A percentile compares a stretch with the other conserved stretches of the same genome.
Conservation (phyloP, 2,329 filamentous ascomycete species). For the Ceratocystiopsis brevicomis region DNA sequence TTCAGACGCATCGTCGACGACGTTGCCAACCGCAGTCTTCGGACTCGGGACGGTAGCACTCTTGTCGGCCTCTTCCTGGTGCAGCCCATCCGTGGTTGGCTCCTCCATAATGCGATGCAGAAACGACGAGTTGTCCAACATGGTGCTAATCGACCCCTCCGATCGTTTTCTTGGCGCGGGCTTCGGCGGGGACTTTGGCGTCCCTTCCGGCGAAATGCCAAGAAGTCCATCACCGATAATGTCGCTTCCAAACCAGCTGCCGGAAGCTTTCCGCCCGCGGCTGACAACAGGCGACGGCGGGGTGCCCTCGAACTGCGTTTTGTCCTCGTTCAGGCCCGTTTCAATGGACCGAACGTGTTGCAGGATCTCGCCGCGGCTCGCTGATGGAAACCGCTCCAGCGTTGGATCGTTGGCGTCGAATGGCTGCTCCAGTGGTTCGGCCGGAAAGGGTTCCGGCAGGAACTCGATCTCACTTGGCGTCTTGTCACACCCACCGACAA, state of each 20-base stretch:
- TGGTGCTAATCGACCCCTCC: slow-evolving; percentile 4
- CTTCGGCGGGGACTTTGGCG: not conserved
- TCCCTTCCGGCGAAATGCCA: slow-evolving; percentile 15
- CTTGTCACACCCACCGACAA: slow-evolving; percentile 18
- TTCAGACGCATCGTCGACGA: not conserved
- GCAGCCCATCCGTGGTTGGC: slow-evolving; percentile 3
- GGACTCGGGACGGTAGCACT: not conserved
- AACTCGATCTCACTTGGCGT: slow-evolving; percentile 3
- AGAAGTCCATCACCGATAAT: not conserved
- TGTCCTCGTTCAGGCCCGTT: slow-evolving; percentile 23
- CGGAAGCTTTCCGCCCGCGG: slow-evolving; percentile 12
- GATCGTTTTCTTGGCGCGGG: no score
- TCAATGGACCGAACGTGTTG: slow-evolving; percentile 26
- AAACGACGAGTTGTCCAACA: slow-evolving; percentile 16
- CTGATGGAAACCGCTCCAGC: slow-evolving; percentile 27
- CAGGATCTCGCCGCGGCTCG: slow-evolving; percentile 23
- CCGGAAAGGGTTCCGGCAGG: not conserved
- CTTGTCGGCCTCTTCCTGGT: no score
- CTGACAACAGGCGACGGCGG: slow-evolving; percentile 19
- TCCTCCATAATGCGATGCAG: slow-evolving; percentile 29
- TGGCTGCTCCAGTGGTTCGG: slow-evolving; percentile 6
- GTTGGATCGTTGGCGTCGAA: slow-evolving; percentile 28
- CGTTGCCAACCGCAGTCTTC: not conserved
- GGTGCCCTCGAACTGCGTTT: slow-evolving; percentile 17
- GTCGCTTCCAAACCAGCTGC: no score